These are phyloP conservation scores for Cyberlindnera japonica DNA, from an alignment of 805 yeast genomes.

Conservation along the genomic window DNA sequence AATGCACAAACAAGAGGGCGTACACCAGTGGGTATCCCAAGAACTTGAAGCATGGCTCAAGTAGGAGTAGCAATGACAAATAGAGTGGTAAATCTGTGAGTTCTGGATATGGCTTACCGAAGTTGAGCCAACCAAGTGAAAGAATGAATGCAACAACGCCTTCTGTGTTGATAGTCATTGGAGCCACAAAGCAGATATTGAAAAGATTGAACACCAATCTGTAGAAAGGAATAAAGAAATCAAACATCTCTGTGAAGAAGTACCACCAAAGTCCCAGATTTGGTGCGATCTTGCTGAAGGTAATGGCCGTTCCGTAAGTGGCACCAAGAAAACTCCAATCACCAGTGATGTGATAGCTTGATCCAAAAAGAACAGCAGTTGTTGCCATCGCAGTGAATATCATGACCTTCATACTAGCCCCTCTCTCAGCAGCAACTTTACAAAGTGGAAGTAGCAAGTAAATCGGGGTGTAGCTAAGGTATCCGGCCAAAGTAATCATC, in stretches of 20 bases:
- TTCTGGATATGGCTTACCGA: conserved; percentile 84
- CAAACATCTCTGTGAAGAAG: conserved; percentile 92
- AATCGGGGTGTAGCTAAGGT: conserved; percentile 59
- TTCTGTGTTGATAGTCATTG: conserved; percentile 71
- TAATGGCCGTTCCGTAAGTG: conserved; percentile 55
- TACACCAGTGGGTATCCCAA: conserved; percentile 46
- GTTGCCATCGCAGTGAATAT: conserved; percentile 28
- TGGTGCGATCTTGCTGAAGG: conserved; percentile 72
- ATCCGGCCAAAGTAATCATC: conserved; percentile 58
- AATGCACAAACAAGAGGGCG: conserved; percentile 49
- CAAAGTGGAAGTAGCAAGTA: conserved; percentile 57
- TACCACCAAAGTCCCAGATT: conserved; percentile 99
- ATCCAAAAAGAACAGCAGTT: conserved; percentile 30
- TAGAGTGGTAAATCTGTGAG: conserved; percentile 69
- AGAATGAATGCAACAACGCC: conserved; percentile 55
- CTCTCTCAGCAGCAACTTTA: conserved; percentile 16
- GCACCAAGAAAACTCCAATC: conserved; percentile 46
- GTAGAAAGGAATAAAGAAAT: conserved; percentile 80
- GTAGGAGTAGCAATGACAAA: conserved; percentile 44
- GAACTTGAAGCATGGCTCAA: conserved; percentile 43
- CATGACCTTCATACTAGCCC: conserved; percentile 22
- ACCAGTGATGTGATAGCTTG: conserved; percentile 39
- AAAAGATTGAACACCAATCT: conserved; percentile 79
- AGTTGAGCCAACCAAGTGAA: conserved; percentile 48
- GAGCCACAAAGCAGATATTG: conserved; percentile 60